A percentile compares a stretch with the other conserved stretches of the same genome.
Evolutionary conservation across 768 basidiomycete genomes (phyloP).

Genomic region (Mycena leptocephala): DNA sequence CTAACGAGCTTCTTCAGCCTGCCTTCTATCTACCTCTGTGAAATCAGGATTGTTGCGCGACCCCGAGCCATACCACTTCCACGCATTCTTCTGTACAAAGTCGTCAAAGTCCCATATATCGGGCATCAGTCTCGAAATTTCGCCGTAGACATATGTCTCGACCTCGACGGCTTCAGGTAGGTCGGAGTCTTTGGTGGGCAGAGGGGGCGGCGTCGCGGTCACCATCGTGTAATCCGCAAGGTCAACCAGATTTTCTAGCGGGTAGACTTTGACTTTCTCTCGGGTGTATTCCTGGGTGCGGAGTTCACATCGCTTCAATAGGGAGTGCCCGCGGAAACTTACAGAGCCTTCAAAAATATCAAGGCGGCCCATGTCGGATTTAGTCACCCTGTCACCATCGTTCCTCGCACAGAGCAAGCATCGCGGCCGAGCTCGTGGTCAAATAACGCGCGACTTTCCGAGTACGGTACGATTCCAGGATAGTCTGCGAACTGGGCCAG

Average conservation of each 20-base stretch:
- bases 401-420: slow-evolving; percentile 84
- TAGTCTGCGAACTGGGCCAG: slow-evolving; percentile 76
- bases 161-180: slow-evolving; percentile 59
- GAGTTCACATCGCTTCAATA: background rate
- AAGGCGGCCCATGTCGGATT: slow-evolving; percentile 74
- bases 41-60: slow-evolving; percentile 53
- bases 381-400: slow-evolving; percentile 82
- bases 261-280: slow-evolving; percentile 67
- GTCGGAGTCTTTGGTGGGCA: slow-evolving; percentile 55
- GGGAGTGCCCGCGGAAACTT: slow-evolving; percentile 41
- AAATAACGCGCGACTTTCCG: slow-evolving; percentile 64
- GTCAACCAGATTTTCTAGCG: slow-evolving; percentile 62
- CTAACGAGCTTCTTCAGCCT: background rate
- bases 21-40: slow-evolving; percentile 63
- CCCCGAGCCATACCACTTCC: slow-evolving; percentile 73
- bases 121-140: slow-evolving; percentile 63
- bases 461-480: slow-evolving; percentile 83
- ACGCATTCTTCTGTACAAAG: slow-evolving; percentile 83
- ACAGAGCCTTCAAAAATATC: slow-evolving; percentile 91
- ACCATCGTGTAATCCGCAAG: slow-evolving; percentile 50
- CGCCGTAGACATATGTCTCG: slow-evolving; percentile 83
- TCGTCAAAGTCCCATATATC: slow-evolving; percentile 88
- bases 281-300: slow-evolving; percentile 80
- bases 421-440: slow-evolving; percentile 67
- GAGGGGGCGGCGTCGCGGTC: slow-evolving; percentile 59